phyloP scores from a whole-genome alignment of 2,329 filamentous ascomycete species.

The Sclerotinia spermophila region DNA sequence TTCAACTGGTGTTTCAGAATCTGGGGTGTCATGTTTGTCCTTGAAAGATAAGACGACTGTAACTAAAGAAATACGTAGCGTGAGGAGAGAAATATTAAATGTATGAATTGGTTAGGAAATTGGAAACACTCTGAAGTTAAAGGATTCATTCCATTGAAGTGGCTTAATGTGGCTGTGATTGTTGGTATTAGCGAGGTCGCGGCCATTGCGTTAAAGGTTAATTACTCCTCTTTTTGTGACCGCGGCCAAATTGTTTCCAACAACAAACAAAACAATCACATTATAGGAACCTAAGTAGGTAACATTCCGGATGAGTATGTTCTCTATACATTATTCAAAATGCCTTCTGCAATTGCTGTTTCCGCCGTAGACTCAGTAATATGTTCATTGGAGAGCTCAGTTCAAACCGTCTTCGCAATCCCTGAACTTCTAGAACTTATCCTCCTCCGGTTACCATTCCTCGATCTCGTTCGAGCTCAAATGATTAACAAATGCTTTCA shows the following conservation, averaged over 20 bases:
- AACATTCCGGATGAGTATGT: background rate
- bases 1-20: background rate
- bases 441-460: slow-evolving; percentile 12
- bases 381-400: background rate
- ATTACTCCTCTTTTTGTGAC: background rate
- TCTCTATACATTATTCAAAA: background rate
- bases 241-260: background rate
- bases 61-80: background rate
- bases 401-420: slow-evolving; percentile 11
- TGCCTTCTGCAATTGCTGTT: background rate
- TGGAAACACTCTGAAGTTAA: background rate
- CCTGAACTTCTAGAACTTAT: slow-evolving; percentile 16
- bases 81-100: background rate
- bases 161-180: slow-evolving; percentile 5
- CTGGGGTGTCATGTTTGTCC: background rate
- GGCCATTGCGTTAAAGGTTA: background rate
- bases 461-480: slow-evolving; percentile 17
- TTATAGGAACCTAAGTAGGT: background rate
- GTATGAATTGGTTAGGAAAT: background rate
- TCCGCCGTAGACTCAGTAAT: background rate
- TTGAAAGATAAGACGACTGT: background rate
- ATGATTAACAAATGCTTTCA: background rate
- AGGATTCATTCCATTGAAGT: background rate
- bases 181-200: background rate
- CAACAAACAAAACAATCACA: background rate